Evolutionary conservation across 441 rosid species (phyloP), one percentile per base, ranked within the genome.

Genomic region (Pelargonium myrrhifolium): DNA sequence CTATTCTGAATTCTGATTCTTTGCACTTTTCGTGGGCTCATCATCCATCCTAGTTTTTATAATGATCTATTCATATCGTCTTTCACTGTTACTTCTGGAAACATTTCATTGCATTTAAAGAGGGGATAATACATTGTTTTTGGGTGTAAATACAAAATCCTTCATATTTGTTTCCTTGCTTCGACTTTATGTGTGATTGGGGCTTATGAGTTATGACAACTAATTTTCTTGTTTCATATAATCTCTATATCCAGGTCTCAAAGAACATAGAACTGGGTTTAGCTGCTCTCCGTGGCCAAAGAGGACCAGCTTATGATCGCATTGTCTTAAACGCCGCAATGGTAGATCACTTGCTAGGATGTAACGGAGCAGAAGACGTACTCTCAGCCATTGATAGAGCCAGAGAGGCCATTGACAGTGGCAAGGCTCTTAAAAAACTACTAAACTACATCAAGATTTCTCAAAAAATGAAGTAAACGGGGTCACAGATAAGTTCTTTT

Each of bases 391-490:
- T 93, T 65, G 90, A 86, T 31, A 86, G 99, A 78, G 95, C 96
- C 40, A 89, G 88, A 56, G 99, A 93, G 78, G 93, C 96, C 77
- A 89, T 93, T 53, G 92, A 93, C 68, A 89, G 92, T 63, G 99
- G 99, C 65, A 81, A 78, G 70, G 97, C 99, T 69, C 82, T 93
- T 14, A 85, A 78, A 73, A 86, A 73, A 73, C 80, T 93, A 53
- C 63, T 91, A 66, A 87, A 84, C 68, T 93, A 93, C 86, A 87
- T 91, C 61, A 88, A 80, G 82, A 74, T 82, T 62, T 87, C 97
- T 9, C 84, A 78, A 71, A 86, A 79, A 75, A 55, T 83, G 65
- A 78, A 82, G 72, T 83, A 76, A 78, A 39, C 39, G 55, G 17
- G 28, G 43, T 18, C 42, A 24, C n/a, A 56, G 61, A 56, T 56